A percentile compares a stretch with the other conserved stretches of the same genome.
These are phyloP conservation scores for Lentinula novae-zelandiae DNA, from an alignment of 1,284 basidiomycete genomes.

Conservation along the genomic window DNA sequence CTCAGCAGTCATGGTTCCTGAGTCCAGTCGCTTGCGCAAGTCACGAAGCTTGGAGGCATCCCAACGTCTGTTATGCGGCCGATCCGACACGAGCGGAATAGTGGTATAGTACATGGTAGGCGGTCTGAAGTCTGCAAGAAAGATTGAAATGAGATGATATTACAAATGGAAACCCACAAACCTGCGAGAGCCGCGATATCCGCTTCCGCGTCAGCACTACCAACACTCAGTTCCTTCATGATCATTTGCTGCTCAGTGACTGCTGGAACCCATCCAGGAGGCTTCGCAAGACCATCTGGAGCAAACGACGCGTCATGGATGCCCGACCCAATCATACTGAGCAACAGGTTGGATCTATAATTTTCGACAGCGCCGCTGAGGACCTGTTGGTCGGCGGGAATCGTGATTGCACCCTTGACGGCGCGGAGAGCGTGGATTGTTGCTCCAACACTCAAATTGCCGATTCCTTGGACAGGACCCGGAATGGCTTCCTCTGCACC, in stretches of 20 bases:
- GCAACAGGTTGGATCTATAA: conserved; percentile 85
- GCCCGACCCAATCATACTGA: conserved; percentile 89
- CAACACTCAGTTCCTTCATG: conserved; percentile 85
- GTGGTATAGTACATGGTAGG: conserved; percentile 93
- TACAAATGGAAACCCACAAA: conserved; percentile 34
- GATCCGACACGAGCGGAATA: conserved; percentile 83
- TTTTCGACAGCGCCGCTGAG: conserved; percentile 89
- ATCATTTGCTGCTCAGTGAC: conserved; percentile 94
- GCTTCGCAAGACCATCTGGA: conserved; percentile 52
- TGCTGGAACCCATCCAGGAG: conserved; percentile 60
- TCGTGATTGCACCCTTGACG: conserved; percentile 83
- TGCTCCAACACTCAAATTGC: conserved; percentile 77
- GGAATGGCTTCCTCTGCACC: conserved; percentile 55
- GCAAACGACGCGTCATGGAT: conserved; percentile 59
- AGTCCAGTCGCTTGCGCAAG: conserved; percentile 86
- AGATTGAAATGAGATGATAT: conserved; percentile 8
- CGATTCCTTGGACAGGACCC: conserved; percentile 71
- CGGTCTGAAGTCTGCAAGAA: conserved; percentile 68
- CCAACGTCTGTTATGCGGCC: conserved; percentile 82
- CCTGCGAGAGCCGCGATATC: conserved; percentile 84
- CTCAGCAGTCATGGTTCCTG: conserved; percentile 76
- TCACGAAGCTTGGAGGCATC: conserved; percentile 95
- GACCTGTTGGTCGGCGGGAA: conserved; percentile 89
- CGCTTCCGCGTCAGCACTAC: conserved; percentile 72
- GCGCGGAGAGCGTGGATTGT: conserved; percentile 82